These are phyloP conservation scores for Fusarium sp. DNA, from an alignment of 2,329 filamentous ascomycete genomes.

Conservation along the genomic window DNA sequence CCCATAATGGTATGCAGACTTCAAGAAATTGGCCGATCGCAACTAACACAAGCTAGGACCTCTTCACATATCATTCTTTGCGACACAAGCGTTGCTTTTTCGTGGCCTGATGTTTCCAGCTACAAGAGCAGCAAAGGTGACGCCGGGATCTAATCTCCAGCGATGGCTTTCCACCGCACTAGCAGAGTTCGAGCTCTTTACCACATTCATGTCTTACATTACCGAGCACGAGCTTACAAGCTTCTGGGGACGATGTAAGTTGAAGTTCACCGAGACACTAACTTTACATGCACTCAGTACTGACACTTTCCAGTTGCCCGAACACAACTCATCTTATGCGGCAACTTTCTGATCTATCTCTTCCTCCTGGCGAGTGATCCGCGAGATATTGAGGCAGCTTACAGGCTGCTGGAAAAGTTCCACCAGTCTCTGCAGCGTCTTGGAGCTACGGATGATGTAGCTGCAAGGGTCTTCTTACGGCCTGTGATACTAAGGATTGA, in stretches of 20 bases:
- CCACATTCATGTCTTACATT: slow-evolving; percentile 55
- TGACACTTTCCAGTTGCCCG: slow-evolving; percentile 49
- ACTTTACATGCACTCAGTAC: not conserved
- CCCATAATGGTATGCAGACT: slow-evolving; percentile 39
- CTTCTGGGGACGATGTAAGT: slow-evolving; percentile 62
- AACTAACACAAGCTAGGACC: slow-evolving; percentile 48
- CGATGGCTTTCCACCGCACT: slow-evolving; percentile 54
- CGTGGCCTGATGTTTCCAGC: slow-evolving; percentile 62
- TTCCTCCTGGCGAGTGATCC: slow-evolving; percentile 59
- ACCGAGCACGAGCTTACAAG: slow-evolving; percentile 55
- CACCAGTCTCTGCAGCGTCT: slow-evolving; percentile 55
- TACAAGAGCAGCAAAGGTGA: slow-evolving; percentile 56
- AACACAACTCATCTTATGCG: slow-evolving; percentile 61
- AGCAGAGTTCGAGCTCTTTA: slow-evolving; percentile 55
- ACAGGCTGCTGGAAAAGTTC: slow-evolving; percentile 55
- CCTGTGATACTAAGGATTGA: slow-evolving; percentile 56
- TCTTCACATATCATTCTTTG: slow-evolving; percentile 59
- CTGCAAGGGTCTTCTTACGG: slow-evolving; percentile 52
- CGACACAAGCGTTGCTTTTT: slow-evolving; percentile 58
- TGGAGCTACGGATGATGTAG: slow-evolving; percentile 49
- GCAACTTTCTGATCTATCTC: slow-evolving; percentile 63
- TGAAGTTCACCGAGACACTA: slow-evolving; percentile 40
- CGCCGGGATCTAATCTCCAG: slow-evolving; percentile 53
- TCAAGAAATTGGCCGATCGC: not conserved
- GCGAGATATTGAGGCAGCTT: slow-evolving; percentile 53